A percentile compares a stretch with the other conserved stretches of the same genome.
phyloP scores from a whole-genome alignment of 208 protist genomes.

The Borovskyia barvae region DNA sequence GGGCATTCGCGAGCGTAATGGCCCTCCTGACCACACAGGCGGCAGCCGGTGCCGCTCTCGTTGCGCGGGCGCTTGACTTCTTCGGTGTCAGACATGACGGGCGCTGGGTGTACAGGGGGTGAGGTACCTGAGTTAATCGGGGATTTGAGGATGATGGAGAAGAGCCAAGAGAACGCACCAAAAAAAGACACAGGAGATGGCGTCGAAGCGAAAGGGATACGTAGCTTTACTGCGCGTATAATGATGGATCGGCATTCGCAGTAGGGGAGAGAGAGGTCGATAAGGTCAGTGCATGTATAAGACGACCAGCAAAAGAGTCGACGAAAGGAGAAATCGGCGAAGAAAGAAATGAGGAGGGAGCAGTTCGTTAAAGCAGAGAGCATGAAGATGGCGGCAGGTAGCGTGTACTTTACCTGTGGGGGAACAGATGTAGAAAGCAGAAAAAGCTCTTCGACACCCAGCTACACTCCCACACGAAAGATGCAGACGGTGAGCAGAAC shows the following conservation, averaged over 20 bases:
- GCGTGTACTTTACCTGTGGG: too few relatives aligned
- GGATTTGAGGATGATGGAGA: neutral
- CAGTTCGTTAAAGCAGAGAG: slow-evolving; percentile 3
- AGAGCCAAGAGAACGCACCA: too few relatives aligned
- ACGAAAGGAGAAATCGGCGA: too few relatives aligned
- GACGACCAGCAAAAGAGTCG: neutral
- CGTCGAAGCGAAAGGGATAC: too few relatives aligned
- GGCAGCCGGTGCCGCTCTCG: slow-evolving; percentile 49
- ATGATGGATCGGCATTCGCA: too few relatives aligned
- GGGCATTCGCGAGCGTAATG: slow-evolving; percentile 87
- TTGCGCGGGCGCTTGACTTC: slow-evolving; percentile 23
- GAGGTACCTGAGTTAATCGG: neutral
- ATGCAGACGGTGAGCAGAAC: too few relatives aligned
- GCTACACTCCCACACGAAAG: too few relatives aligned
- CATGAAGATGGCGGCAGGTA: too few relatives aligned
- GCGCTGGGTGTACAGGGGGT: neutral
- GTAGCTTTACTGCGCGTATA: too few relatives aligned
- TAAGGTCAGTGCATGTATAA: neutral
- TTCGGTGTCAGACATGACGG: slow-evolving; percentile 28
- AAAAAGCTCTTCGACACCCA: too few relatives aligned
- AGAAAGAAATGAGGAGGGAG: neutral
- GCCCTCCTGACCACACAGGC: slow-evolving; percentile 78
- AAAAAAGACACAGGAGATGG: too few relatives aligned
- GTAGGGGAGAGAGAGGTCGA: slow-evolving; percentile 1
- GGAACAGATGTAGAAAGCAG: too few relatives aligned